Conservation (phyloP, 257 asterid species). For the Solanum chiquidenum region DNA sequence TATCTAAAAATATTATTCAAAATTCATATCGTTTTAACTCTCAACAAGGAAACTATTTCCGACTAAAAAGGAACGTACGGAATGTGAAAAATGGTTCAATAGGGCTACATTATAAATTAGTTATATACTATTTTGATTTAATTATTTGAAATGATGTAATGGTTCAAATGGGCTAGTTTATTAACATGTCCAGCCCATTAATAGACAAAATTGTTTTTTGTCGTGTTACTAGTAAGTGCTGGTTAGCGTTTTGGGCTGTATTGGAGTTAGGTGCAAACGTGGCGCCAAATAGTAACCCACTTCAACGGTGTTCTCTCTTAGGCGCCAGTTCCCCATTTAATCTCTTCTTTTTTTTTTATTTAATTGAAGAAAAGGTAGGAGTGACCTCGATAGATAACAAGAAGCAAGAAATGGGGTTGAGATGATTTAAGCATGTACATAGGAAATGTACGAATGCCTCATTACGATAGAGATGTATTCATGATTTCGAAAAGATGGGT, state of each 20-base stretch:
- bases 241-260: background rate
- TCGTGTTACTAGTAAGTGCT: background rate
- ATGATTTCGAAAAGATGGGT: no score
- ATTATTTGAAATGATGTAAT: background rate
- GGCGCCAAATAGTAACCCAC: constrained; percentile 12
- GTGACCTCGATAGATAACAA: no score
- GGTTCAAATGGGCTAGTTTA: background rate
- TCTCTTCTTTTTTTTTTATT: background rate
- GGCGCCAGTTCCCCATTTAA: constrained; percentile 11
- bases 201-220: background rate
- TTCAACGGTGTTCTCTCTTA: constrained; percentile 18
- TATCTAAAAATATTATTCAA: no score
- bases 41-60: background rate
- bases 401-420: no score
- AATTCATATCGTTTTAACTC: no score
- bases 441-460: no score
- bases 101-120: background rate
- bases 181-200: no score
- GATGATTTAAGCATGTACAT: no score
- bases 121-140: background rate
- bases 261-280: background rate
- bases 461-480: no score
- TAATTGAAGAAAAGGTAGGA: no score
- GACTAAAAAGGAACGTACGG: background rate
- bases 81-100: background rate